These are phyloP conservation scores for Suillus hirtellus DNA, from an alignment of 768 basidiomycete genomes.

Conservation along the genomic window DNA sequence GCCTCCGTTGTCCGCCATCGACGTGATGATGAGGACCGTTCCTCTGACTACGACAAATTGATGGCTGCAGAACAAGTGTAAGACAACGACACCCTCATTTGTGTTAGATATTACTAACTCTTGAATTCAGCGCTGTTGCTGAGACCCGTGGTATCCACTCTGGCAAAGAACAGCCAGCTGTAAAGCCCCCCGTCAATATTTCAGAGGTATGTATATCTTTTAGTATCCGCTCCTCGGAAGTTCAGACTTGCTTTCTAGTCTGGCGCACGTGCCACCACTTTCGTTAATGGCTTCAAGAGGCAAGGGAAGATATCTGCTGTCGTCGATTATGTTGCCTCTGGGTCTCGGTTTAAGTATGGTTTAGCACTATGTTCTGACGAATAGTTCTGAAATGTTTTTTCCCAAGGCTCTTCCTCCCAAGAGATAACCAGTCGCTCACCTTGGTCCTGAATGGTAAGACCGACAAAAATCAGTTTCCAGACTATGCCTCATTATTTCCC, in stretches of 20 bases:
- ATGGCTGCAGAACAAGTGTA: slow-evolving; percentile 93
- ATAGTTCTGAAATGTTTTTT: slow-evolving; percentile 8
- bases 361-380: background rate
- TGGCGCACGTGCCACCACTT: slow-evolving; percentile 75
- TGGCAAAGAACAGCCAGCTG: slow-evolving; percentile 80
- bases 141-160: slow-evolving; percentile 88
- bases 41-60: slow-evolving; percentile 94
- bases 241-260: slow-evolving; percentile 42
- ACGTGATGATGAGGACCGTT: slow-evolving; percentile 93
- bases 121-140: slow-evolving; percentile 60
- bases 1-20: slow-evolving; percentile 90
- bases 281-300: slow-evolving; percentile 90
- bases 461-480: slow-evolving; percentile 3
- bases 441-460: slow-evolving; percentile 79
- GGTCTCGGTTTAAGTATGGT: slow-evolving; percentile 90
- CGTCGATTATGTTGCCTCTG: slow-evolving; percentile 92
- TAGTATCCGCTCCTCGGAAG: background rate
- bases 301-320: slow-evolving; percentile 79
- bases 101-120: slow-evolving; percentile 6
- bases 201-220: slow-evolving; percentile 65
- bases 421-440: slow-evolving; percentile 92
- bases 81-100: slow-evolving; percentile 31
- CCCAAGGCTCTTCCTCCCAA: slow-evolving; percentile 75
- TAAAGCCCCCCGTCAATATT: slow-evolving; percentile 84
- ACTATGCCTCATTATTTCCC: slow-evolving; percentile 15